Conservation (phyloP, 2,329 filamentous ascomycete species). For the Pestalotiopsis fici region DNA sequence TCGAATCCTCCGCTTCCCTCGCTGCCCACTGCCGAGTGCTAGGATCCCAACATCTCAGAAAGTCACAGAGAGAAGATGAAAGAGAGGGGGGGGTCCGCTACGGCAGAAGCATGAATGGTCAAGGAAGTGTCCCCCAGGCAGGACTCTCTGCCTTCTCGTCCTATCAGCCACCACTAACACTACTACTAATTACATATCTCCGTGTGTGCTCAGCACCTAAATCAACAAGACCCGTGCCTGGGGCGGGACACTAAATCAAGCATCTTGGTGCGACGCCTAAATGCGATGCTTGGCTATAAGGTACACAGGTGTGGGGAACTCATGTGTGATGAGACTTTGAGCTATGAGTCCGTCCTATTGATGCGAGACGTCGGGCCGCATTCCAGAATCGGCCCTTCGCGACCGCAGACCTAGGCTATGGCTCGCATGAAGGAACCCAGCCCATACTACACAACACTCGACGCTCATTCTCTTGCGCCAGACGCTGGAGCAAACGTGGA, state of each 20-base stretch:
- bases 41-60: neutral
- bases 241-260: neutral
- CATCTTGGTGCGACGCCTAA: neutral
- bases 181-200: no score
- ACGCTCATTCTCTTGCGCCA: neutral
- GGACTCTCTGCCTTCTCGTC: no score
- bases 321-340: neutral
- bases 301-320: neutral
- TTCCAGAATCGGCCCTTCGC: conserved; percentile 8
- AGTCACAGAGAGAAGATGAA: neutral
- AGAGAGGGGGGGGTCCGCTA: no score
- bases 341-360: neutral
- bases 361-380: conserved; percentile 10
- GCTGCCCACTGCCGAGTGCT: neutral
- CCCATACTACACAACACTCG: neutral
- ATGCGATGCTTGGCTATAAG: neutral
- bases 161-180: no score
- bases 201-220: neutral
- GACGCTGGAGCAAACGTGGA: neutral
- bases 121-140: no score
- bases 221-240: neutral
- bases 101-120: no score
- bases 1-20: neutral
- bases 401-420: neutral
- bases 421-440: neutral